Percentiles rank a stretch among this genome's conserved stretches.
Evolutionary conservation across 208 protist species (phyloP).

Genomic region (Plasmodiophora brassicae): DNA sequence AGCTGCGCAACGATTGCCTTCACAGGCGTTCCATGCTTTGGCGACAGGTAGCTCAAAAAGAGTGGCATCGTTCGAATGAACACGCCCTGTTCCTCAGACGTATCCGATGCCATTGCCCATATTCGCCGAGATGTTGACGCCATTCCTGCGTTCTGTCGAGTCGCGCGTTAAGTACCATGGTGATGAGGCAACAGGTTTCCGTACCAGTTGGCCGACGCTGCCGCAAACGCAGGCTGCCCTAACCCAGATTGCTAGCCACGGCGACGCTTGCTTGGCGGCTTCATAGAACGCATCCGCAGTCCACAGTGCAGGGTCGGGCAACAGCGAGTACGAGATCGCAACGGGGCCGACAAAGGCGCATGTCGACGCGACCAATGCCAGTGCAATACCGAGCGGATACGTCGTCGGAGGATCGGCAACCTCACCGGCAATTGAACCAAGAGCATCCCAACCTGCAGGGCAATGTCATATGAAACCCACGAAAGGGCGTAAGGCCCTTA

Average conservation of each 20-base stretch:
- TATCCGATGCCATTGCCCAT: neutral
- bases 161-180: too few species aligned
- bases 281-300: neutral
- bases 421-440: neutral
- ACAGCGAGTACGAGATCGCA: neutral
- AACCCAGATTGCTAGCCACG: conserved; percentile 1
- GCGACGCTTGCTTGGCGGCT: neutral
- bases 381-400: neutral
- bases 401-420: neutral
- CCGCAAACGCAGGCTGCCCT: neutral
- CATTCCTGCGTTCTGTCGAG: too few species aligned
- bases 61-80: neutral
- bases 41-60: neutral
- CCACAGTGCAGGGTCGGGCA: neutral
- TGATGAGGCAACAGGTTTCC: too few species aligned
- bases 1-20: neutral
- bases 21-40: neutral
- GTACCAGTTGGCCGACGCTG: neutral
- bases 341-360: neutral
- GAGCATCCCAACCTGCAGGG: neutral
- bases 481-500: too few species aligned
- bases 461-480: too few species aligned
- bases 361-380: neutral
- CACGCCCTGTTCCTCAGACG: neutral
- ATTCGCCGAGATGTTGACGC: neutral